Evolutionary conservation across 2,329 filamentous ascomycete species (phyloP).

Genomic region (Massarina eburnea): DNA sequence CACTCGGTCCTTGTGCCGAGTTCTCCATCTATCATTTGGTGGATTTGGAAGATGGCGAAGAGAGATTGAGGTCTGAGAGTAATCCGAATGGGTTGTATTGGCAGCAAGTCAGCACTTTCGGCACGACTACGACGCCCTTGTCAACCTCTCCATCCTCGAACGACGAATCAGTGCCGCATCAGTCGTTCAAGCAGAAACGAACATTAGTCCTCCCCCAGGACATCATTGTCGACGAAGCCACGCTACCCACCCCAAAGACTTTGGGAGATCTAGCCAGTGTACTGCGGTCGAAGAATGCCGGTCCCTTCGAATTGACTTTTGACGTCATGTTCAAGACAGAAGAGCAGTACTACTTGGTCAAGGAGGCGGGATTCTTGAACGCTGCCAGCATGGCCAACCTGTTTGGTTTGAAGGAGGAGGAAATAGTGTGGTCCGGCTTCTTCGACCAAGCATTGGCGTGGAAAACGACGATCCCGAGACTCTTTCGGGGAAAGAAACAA

Average conservation of each 20-base stretch:
- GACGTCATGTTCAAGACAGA: conserved; percentile 52
- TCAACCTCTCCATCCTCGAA: background rate
- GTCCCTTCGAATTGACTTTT: conserved; percentile 56
- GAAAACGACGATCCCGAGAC: conserved; percentile 25
- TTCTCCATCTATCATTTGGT: conserved; percentile 51
- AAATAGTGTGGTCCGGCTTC: conserved; percentile 23
- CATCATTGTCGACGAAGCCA: background rate
- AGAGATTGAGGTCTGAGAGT: conserved; percentile 8
- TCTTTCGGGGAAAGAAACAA: conserved; percentile 13
- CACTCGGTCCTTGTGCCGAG: conserved; percentile 43
- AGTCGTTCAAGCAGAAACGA: background rate
- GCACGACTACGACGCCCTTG: background rate
- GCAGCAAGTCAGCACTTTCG: conserved; percentile 10
- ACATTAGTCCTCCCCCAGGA: background rate
- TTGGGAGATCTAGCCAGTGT: conserved; percentile 20
- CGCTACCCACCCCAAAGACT: conserved; percentile 2
- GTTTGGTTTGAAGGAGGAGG: conserved; percentile 12
- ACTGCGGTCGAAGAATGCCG: conserved; percentile 49
- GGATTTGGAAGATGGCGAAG: conserved; percentile 37
- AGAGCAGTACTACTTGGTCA: conserved; percentile 11
- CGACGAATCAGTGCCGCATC: background rate
- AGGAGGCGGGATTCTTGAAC: conserved; percentile 18
- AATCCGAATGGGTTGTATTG: conserved; percentile 12
- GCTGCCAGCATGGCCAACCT: conserved; percentile 12
- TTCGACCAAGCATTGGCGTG: conserved; percentile 27